Base-by-base conservation (phyloP, 495 filamentous ascomycete species). In the Aspergillus saccharolyticus region DNA sequence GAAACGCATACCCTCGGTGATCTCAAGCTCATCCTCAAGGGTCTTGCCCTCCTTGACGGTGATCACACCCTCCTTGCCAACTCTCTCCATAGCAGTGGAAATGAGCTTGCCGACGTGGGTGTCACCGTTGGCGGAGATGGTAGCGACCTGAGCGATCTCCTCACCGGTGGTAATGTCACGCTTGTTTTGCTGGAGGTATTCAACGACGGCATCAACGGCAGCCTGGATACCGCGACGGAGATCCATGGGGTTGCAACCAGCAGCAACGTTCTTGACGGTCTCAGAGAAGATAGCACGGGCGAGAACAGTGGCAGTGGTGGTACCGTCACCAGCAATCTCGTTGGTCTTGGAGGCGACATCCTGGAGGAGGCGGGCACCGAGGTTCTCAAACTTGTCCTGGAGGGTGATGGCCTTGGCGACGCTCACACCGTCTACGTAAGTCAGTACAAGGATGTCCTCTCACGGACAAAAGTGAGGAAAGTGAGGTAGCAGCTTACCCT, bases 41-140 rank as follows among this genome's bases (percentile, higher is more conserved):
- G 94, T 98, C 87, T 97, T 97, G 65, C 94, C 94, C 81, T 98
- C 94, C 85, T 97, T 97, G 57, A 96, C 92, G 49, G 94, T 98
- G 72, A 98, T 98, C 62, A 98, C 94, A 82, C 94, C 94, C 80
- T 98, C 94, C 83, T 97, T 97, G 74, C 94, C 94, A 63, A 98
- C 94, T 78, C 95, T 93, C 86, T 98, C 94, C 94, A 98, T 98
- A 61, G 94, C 94, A 66, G 85, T 96, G 65, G 94, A 91, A 74
- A 98, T 94, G 62, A 98, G 79, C 78, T 90, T 87, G 66, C 94
- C 94, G 66, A 98, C 91, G 75, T 97, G 95, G 54, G 83, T 85
- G 70, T 98, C 94, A 60, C 94, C 94, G 78, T 98, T 98, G 63
- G 94, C 94, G 65, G 85, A 90, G 78, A 98, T 98, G 64, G 94